Percentiles rank a stretch among this genome's conserved stretches.
phyloP scores from a whole-genome alignment of 2,329 filamentous ascomycete species.

The Fusarium lyarnte region DNA sequence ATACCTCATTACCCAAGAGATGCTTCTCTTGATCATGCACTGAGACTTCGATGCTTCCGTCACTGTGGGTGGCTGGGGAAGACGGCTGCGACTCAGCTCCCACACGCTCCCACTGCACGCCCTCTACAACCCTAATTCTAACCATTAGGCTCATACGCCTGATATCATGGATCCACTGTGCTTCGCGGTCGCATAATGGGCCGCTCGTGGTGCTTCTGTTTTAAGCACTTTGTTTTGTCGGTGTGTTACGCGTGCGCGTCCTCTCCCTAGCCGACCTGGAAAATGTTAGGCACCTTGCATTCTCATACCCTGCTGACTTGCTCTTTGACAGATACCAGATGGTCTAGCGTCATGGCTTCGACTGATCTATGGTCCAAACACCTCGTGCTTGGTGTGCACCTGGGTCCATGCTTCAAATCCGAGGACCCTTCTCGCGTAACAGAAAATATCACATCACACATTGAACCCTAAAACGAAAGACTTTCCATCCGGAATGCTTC shows the following conservation, averaged over 20 bases:
- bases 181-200: conserved; percentile 48
- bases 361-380: conserved; percentile 33
- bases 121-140: conserved; percentile 23
- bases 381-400: conserved; percentile 35
- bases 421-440: conserved; percentile 23
- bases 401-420: conserved; percentile 37
- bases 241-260: conserved; percentile 50
- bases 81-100: conserved; percentile 34
- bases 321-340: conserved; percentile 32
- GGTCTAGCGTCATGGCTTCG: conserved; percentile 36
- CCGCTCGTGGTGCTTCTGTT: conserved; percentile 44
- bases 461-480: not conserved
- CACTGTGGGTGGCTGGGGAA: conserved; percentile 39
- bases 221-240: conserved; percentile 47
- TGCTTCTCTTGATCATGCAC: conserved; percentile 29
- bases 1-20: conserved; percentile 29
- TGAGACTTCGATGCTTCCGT: conserved; percentile 22
- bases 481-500: not conserved
- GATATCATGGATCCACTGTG: conserved; percentile 47
- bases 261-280: conserved; percentile 25
- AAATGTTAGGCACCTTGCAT: conserved; percentile 29
- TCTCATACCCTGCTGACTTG: conserved; percentile 35
- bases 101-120: conserved; percentile 38
- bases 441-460: conserved; percentile 26
- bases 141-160: conserved; percentile 41